Evolutionary conservation across 768 basidiomycete species (phyloP).

Genomic region (Daedalea quercina): DNA sequence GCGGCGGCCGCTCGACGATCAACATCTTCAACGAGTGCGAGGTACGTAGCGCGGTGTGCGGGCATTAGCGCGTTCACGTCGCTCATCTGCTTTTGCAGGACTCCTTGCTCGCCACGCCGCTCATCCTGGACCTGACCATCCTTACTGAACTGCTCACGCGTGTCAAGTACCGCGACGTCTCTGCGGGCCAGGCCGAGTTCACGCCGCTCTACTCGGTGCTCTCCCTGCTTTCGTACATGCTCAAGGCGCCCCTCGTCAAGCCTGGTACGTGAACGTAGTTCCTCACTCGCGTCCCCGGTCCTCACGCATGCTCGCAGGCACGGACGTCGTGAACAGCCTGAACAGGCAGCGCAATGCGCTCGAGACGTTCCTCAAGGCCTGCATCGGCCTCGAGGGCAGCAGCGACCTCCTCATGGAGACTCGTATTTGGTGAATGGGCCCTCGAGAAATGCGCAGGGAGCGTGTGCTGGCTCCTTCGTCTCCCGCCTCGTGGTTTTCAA

Average conservation of each 20-base stretch:
- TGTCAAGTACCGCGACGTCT: constrained; percentile 72
- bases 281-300: too few relatives aligned
- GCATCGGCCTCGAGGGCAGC: constrained; percentile 78
- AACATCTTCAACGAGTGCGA: constrained; percentile 99
- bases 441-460: too few relatives aligned
- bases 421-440: constrained; percentile 68
- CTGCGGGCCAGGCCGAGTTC: constrained; percentile 51
- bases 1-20: constrained; percentile 90
- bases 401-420: constrained; percentile 83
- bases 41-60: constrained; percentile 34
- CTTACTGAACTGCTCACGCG: constrained; percentile 92
- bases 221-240: constrained; percentile 92
- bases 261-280: constrained; percentile 68
- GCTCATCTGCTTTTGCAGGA: constrained; percentile 43
- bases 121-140: constrained; percentile 92
- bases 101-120: constrained; percentile 90
- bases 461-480: too few relatives aligned
- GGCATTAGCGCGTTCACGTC: neutral
- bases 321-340: constrained; percentile 92
- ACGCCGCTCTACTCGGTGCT: constrained; percentile 84
- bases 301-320: too few relatives aligned
- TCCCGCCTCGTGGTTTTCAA: too few relatives aligned
- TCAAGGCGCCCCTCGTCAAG: constrained; percentile 97
- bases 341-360: constrained; percentile 93
- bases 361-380: constrained; percentile 91